Evolutionary conservation across 2,329 filamentous ascomycete species (phyloP).

Genomic region (Waltergamsia citrina): DNA sequence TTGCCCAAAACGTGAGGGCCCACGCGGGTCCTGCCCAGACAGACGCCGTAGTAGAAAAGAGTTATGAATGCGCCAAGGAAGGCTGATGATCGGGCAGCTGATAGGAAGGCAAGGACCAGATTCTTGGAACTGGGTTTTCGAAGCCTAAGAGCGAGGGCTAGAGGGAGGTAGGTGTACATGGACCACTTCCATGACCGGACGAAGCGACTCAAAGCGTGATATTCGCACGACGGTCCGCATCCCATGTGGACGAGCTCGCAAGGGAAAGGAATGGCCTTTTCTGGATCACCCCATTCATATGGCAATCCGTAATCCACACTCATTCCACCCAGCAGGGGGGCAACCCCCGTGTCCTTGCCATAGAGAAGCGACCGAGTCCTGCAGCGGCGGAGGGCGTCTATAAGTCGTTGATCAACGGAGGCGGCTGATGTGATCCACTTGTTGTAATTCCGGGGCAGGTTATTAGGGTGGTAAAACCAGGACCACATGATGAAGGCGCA

Average conservation of each 20-base stretch:
- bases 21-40: constrained; percentile 62
- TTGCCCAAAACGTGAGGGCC: constrained; percentile 59
- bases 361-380: constrained; percentile 58
- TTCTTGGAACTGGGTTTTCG: constrained; percentile 33
- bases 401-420: constrained; percentile 62
- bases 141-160: constrained; percentile 59
- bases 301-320: constrained; percentile 63
- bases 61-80: constrained; percentile 72
- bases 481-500: constrained; percentile 78
- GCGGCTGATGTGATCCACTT: constrained; percentile 76
- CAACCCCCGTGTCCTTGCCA: constrained; percentile 63
- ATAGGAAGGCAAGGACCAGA: constrained; percentile 42
- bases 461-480: constrained; percentile 69
- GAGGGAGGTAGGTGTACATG: constrained; percentile 66
- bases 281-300: constrained; percentile 62
- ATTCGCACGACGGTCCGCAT: constrained; percentile 62
- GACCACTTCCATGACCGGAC: constrained; percentile 62
- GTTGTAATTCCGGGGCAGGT: constrained; percentile 64
- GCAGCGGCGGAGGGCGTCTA: constrained; percentile 62
- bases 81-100: constrained; percentile 60
- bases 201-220: constrained; percentile 62
- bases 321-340: constrained; percentile 59
- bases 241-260: constrained; percentile 83
- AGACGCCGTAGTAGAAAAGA: constrained; percentile 79
- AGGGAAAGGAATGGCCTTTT: constrained; percentile 59